These are phyloP conservation scores for Ceratocystis lukuohia DNA, from an alignment of 2,329 filamentous ascomycete species.

Conservation along the genomic window DNA sequence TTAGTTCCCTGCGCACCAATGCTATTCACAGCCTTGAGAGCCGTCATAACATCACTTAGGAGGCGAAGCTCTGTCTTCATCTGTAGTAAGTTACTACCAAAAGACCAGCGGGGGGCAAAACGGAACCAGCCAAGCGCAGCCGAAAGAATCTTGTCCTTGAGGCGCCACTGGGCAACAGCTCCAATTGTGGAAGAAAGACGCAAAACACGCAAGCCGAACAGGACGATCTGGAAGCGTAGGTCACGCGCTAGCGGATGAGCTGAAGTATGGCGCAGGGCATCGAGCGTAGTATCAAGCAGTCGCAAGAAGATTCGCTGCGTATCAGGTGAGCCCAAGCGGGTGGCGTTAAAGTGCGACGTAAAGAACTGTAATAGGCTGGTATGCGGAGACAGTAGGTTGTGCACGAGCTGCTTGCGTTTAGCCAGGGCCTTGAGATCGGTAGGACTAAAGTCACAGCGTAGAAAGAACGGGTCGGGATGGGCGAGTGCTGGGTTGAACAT, in stretches of 20 bases:
- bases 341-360: constrained; percentile 87
- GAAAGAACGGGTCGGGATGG: constrained; percentile 76
- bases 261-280: constrained; percentile 40
- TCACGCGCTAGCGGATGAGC: constrained; percentile 77
- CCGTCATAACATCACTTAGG: constrained; percentile 57
- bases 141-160: constrained; percentile 81
- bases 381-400: constrained; percentile 77
- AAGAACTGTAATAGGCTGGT: constrained; percentile 77
- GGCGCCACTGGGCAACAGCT: constrained; percentile 55
- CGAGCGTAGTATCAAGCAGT: constrained; percentile 64
- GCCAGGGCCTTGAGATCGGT: constrained; percentile 65
- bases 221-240: constrained; percentile 74
- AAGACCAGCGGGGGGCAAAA: constrained; percentile 76
- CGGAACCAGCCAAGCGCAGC: constrained; percentile 83
- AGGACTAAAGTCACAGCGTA: constrained; percentile 84
- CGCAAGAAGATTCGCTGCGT: constrained; percentile 71
- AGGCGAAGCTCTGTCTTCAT: constrained; percentile 83
- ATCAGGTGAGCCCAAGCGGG: constrained; percentile 69
- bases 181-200: constrained; percentile 55
- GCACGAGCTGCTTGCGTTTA: constrained; percentile 63
- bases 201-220: constrained; percentile 70
- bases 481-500: constrained; percentile 63
- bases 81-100: constrained; percentile 84
- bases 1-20: constrained; percentile 42
- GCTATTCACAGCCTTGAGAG: constrained; percentile 50